A percentile compares a stretch with the other conserved stretches of the same genome.
Conservation (phyloP, 306 rosid species). For the Begonia peltatifolia region DNA sequence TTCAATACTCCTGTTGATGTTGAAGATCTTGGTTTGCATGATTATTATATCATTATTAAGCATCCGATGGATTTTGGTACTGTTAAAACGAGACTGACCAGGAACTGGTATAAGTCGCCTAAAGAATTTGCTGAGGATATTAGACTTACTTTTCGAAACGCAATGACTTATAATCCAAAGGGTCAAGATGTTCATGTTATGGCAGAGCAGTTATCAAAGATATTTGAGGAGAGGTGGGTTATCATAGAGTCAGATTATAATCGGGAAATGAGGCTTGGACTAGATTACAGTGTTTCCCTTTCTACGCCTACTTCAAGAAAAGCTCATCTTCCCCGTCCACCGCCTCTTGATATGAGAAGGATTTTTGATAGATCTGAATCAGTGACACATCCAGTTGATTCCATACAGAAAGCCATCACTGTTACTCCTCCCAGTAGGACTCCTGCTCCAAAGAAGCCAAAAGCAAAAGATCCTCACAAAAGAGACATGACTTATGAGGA, state of each 20-base stretch:
- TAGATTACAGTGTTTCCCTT: slow-evolving; percentile 31
- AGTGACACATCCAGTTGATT: slow-evolving; percentile 27
- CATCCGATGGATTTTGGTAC: slow-evolving; percentile 93
- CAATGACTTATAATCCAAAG: slow-evolving; percentile 77
- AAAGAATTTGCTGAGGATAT: slow-evolving; percentile 94
- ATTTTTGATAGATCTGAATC: slow-evolving; percentile 72
- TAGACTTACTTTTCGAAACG: slow-evolving; percentile 78
- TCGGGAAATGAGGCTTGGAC: slow-evolving; percentile 49
- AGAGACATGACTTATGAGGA: slow-evolving; percentile 87
- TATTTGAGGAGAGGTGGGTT: slow-evolving; percentile 82
- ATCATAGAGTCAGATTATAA: slow-evolving; percentile 76
- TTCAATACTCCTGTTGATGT: slow-evolving; percentile 77
- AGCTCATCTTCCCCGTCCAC: slow-evolving; percentile 30
- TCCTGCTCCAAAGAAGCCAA: slow-evolving; percentile 80
- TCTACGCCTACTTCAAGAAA: slow-evolving; percentile 52
- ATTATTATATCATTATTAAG: slow-evolving; percentile 58
- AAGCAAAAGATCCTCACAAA: slow-evolving; percentile 83
- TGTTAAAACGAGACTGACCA: slow-evolving; percentile 61
- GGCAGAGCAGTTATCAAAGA: slow-evolving; percentile 66
- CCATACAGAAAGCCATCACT: slow-evolving; percentile 33
- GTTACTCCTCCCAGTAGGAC: slow-evolving; percentile 61
- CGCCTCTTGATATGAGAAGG: slow-evolving; percentile 69
- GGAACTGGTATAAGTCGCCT: slow-evolving; percentile 85
- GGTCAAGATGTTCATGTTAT: slow-evolving; percentile 96
- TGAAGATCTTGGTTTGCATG: slow-evolving; percentile 67